A percentile compares a stretch with the other conserved stretches of the same genome.
phyloP scores from a whole-genome alignment of 345 rosid genomes.

The Boechera divaricarpa region DNA sequence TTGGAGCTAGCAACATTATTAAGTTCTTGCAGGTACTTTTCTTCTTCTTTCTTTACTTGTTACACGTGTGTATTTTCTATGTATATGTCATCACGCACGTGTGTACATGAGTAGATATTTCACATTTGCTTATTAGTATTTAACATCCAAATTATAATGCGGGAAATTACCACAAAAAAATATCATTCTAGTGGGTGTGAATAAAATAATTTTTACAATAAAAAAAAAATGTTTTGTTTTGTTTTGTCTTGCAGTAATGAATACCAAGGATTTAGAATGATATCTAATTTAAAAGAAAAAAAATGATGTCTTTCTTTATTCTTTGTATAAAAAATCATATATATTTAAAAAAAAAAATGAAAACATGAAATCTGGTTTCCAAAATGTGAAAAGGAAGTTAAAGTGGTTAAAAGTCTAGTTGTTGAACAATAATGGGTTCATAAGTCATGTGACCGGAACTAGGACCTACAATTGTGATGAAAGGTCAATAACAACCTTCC shows the following conservation, averaged over 20 bases:
- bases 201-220: not conserved
- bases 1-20: slow-evolving; percentile 94
- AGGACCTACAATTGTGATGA: slow-evolving; percentile 43
- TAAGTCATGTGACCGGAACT: slow-evolving; percentile 45
- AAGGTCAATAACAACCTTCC: slow-evolving; percentile 48
- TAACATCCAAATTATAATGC: not conserved
- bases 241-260: slow-evolving; percentile 4
- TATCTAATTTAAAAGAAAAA: not conserved
- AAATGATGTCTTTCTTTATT: not conserved
- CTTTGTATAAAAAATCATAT: not conserved
- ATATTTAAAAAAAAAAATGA: not conserved
- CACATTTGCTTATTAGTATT: slow-evolving; percentile 5
- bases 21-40: slow-evolving; percentile 81
- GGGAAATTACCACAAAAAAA: not conserved
- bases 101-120: slow-evolving; percentile 33
- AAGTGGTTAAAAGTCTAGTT: slow-evolving; percentile 48
- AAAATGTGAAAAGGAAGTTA: slow-evolving; percentile 47
- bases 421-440: slow-evolving; percentile 48
- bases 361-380: slow-evolving; percentile 2
- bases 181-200: not conserved
- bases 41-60: not conserved
- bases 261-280: not conserved
- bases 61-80: slow-evolving; percentile 29
- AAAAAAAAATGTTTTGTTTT: not conserved
- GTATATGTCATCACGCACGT: slow-evolving; percentile 29